Conservation (phyloP, 2,329 filamentous ascomycete species). For the Aspergillus nomiae region DNA sequence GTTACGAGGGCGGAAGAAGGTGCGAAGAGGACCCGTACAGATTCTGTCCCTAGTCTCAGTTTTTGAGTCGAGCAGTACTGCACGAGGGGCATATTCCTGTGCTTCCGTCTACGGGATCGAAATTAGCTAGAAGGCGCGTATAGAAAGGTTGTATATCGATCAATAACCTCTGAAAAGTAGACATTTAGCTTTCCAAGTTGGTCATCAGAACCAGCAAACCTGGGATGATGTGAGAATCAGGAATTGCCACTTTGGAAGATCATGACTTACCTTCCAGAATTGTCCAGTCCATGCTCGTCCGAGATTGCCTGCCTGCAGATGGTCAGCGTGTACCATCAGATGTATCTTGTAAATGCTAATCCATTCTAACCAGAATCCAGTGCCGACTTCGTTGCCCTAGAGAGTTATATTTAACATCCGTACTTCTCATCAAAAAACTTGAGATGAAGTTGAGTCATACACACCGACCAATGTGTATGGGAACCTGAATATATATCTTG, state of each 20-base stretch:
- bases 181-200: slow-evolving; percentile 99
- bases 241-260: background rate
- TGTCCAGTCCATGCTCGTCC: slow-evolving; percentile 92
- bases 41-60: slow-evolving; percentile 99
- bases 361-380: slow-evolving; percentile 84
- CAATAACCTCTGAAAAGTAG: slow-evolving; percentile 81
- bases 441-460: too few relatives aligned
- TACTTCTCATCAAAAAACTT: too few relatives aligned
- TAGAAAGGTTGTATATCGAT: too few relatives aligned
- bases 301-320: slow-evolving; percentile 71
- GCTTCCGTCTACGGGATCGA: slow-evolving; percentile 53
- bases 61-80: slow-evolving; percentile 98
- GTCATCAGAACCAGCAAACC: slow-evolving; percentile 97
- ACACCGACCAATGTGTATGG: too few relatives aligned
- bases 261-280: slow-evolving; percentile 80
- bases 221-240: slow-evolving; percentile 36
- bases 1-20: slow-evolving; percentile 99
- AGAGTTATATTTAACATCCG: too few relatives aligned
- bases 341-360: background rate
- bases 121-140: too few relatives aligned
- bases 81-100: slow-evolving; percentile 99
- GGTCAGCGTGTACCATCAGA: slow-evolving; percentile 39
- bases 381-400: slow-evolving; percentile 99
- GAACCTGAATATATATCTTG: too few relatives aligned
- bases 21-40: slow-evolving; percentile 95